Evolutionary conservation across 2,329 filamentous ascomycete species (phyloP), one percentile per base, ranked within the genome.

Genomic region (Polychaeton citri): DNA sequence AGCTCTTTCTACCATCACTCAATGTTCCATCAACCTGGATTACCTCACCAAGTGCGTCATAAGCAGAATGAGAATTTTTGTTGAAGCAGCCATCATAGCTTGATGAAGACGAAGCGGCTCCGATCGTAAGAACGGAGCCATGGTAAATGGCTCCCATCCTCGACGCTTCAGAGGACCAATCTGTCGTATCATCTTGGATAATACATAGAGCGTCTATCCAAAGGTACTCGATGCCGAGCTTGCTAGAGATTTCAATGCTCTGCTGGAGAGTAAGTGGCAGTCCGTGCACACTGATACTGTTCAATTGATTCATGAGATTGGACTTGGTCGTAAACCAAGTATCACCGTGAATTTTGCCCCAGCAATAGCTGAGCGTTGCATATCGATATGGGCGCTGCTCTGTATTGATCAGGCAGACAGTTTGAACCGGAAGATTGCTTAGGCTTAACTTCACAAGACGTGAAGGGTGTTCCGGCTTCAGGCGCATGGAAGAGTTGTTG

Each of bases 161-260:
- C 2, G 30, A 8, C 9, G 42, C 35, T 26, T 48, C 36, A 6
- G 10, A 2, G 10, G 16, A 12, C 40, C 42, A 46, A 26, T 46
- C 42, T 19, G 41, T 32, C 6, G 6, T n/a, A 18, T 34, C 35
- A 21, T 42, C 39, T 30, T 45, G 41, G 8, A 43, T 26, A 18
- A 45, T 43, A 35, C 43, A 45, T 7, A 45, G 33, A 16, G 33
- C 21, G 32, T 45, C 42, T n/a, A 44, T 37, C 40, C 42, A 44
- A 15, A 43, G 15, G 35, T 42, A 42, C 16, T 8, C 10, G 10
- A 37, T 19, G 10, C 33, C 28, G 10, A 40, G 30, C 3, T 15
- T 15, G 15, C 38, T 37, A 10, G 39, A 7, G 8, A 32, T 18
- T 16, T 32, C 10, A 32, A 32, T 32, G 16, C 10, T 18, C 8